A percentile compares a stretch with the other conserved stretches of the same genome.
phyloP scores from a whole-genome alignment of 352 stramenopile species.

The Phytophthora sojae region DNA sequence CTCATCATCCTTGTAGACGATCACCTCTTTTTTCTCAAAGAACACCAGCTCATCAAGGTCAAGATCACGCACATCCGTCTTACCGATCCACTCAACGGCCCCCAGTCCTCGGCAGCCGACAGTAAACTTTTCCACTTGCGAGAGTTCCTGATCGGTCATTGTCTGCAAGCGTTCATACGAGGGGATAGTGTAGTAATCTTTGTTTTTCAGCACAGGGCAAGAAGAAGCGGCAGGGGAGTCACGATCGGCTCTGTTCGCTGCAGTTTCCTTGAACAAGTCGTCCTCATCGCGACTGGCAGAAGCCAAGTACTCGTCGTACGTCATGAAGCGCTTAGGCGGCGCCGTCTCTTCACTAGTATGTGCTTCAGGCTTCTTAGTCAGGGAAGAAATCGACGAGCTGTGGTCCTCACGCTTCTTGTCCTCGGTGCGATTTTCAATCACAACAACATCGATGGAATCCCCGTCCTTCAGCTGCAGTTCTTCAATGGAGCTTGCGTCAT shows the following conservation, averaged over 20 bases:
- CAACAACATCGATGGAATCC: conserved; percentile 71
- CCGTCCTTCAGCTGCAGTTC: conserved; percentile 68
- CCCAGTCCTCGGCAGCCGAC: conserved; percentile 83
- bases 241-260: conserved; percentile 12
- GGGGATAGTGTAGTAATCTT: conserved; percentile 83
- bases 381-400: conserved; percentile 24
- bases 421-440: conserved; percentile 63
- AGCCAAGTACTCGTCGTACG: conserved; percentile 82
- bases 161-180: conserved; percentile 71
- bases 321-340: conserved; percentile 74
- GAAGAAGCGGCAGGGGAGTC: conserved; percentile 37
- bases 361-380: conserved; percentile 46
- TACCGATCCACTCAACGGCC: conserved; percentile 83
- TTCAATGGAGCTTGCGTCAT: conserved; percentile 53
- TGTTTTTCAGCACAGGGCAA: conserved; percentile 76
- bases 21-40: conserved; percentile 88
- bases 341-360: conserved; percentile 30
- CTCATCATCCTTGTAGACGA: conserved; percentile 87
- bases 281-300: conserved; percentile 67
- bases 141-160: conserved; percentile 79
- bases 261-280: conserved; percentile 43
- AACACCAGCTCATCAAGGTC: conserved; percentile 81
- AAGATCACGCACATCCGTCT: conserved; percentile 81
- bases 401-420: conserved; percentile 40
- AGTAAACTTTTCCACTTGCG: conserved; percentile 76